A percentile compares a stretch with the other conserved stretches of the same genome.
Evolutionary conservation across 2,329 filamentous ascomycete species (phyloP).

Genomic region (Ophiognomonia clavigignenti-juglandacearum): DNA sequence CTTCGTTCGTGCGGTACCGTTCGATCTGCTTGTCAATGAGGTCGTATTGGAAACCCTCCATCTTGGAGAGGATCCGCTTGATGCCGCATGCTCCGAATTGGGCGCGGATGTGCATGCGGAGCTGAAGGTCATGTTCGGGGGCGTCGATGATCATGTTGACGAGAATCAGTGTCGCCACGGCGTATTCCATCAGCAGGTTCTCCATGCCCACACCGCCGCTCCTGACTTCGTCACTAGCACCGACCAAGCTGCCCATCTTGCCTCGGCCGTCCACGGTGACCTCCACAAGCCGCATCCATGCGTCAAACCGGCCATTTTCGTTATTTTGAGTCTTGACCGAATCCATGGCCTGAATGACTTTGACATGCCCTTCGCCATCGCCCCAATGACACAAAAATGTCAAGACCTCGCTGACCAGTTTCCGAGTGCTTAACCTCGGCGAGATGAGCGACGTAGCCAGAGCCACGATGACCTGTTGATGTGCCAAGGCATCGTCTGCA

Average conservation of each 20-base stretch:
- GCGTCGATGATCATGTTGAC: conserved; percentile 97
- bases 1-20: conserved; percentile 86
- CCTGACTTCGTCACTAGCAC: conserved; percentile 91
- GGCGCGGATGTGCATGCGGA: conserved; percentile 89
- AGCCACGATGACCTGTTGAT: conserved; percentile 86
- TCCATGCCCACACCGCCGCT: conserved; percentile 98
- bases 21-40: conserved; percentile 98
- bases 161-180: conserved; percentile 87
- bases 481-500: conserved; percentile 86
- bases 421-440: conserved; percentile 82
- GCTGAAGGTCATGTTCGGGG: conserved; percentile 79
- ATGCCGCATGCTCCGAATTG: conserved; percentile 96
- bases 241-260: conserved; percentile 97
- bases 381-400: conserved; percentile 97
- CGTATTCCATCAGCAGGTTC: conserved; percentile 98
- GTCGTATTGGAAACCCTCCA: conserved; percentile 98
- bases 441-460: conserved; percentile 83
- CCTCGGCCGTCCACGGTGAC: conserved; percentile 94
- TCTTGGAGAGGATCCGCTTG: conserved; percentile 89
- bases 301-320: conserved; percentile 93
- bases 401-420: conserved; percentile 91
- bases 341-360: conserved; percentile 91
- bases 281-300: conserved; percentile 98
- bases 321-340: conserved; percentile 81
- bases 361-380: conserved; percentile 77